Conservation (phyloP, 768 basidiomycete species). For the Tephrocybe rancida region DNA sequence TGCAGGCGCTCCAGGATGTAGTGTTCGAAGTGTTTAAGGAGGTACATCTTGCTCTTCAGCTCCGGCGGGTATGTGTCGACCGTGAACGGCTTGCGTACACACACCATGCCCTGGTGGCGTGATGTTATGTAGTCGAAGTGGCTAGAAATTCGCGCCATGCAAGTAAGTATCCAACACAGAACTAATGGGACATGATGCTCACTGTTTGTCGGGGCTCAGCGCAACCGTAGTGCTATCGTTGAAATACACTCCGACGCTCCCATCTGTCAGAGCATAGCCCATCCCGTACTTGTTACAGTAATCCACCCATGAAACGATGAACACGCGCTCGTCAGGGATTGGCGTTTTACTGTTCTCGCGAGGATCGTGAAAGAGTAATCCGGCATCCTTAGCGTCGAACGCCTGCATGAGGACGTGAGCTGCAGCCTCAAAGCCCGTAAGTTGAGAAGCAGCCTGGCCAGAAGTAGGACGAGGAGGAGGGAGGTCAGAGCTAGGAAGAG, state of each 20-base stretch:
- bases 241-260: slow-evolving; percentile 93
- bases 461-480: not conserved
- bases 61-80: slow-evolving; percentile 77
- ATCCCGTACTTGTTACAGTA: slow-evolving; percentile 99
- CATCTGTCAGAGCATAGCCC: slow-evolving; percentile 96
- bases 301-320: slow-evolving; percentile 98
- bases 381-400: slow-evolving; percentile 67
- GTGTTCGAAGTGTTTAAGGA: slow-evolving; percentile 90
- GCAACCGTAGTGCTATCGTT: slow-evolving; percentile 92
- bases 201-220: slow-evolving; percentile 87
- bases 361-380: slow-evolving; percentile 70
- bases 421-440: slow-evolving; percentile 71
- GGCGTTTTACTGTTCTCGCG: slow-evolving; percentile 46
- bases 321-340: slow-evolving; percentile 73
- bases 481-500: slow-evolving; percentile 18
- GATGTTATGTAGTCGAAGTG: slow-evolving; percentile 89
- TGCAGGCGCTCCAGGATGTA: slow-evolving; percentile 94
- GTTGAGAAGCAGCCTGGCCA: slow-evolving; percentile 18
- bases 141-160: slow-evolving; percentile 53
- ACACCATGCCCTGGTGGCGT: slow-evolving; percentile 64
- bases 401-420: slow-evolving; percentile 52
- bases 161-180: not conserved
- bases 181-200: slow-evolving; percentile 31
- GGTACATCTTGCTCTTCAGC: slow-evolving; percentile 87
- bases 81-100: slow-evolving; percentile 71